phyloP scores from a whole-genome alignment of 2,329 filamentous ascomycete species.

The Lasiodiplodia citricola region DNA sequence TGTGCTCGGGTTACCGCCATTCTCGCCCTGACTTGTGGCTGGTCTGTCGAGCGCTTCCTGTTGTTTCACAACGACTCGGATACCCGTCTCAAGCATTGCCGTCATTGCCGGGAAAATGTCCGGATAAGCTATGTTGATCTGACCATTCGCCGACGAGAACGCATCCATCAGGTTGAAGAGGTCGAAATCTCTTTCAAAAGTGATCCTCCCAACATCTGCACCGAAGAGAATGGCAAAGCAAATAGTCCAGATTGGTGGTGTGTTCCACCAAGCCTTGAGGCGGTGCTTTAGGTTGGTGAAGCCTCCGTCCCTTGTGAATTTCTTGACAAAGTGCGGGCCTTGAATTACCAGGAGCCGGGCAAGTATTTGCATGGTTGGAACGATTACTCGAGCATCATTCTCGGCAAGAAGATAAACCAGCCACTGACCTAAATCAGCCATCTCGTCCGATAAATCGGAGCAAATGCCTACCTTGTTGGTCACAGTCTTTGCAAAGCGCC shows the following conservation, averaged over 20 bases:
- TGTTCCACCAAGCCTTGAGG: conserved; percentile 86
- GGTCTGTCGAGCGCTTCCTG: conserved; percentile 21
- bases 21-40: conserved; percentile 33
- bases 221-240: conserved; percentile 90
- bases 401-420: conserved; percentile 89
- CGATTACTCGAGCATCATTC: conserved; percentile 80
- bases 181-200: conserved; percentile 76
- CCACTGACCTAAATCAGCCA: conserved; percentile 64
- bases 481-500: conserved; percentile 90
- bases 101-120: conserved; percentile 81
- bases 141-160: conserved; percentile 61
- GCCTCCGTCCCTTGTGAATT: conserved; percentile 88
- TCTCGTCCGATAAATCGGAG: conserved; percentile 36
- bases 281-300: conserved; percentile 84
- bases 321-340: conserved; percentile 79
- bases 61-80: conserved; percentile 67
- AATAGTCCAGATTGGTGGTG: conserved; percentile 82
- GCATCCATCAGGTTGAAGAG: conserved; percentile 74
- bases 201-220: conserved; percentile 74
- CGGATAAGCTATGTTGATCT: conserved; percentile 71
- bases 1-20: conserved; percentile 31
- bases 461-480: conserved; percentile 78
- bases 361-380: conserved; percentile 81
- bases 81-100: conserved; percentile 83
- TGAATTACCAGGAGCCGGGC: conserved; percentile 83